Evolutionary conservation across 1,284 basidiomycete species (phyloP), one percentile per base, ranked within the genome.

Genomic region (Retiboletus flavoniger): DNA sequence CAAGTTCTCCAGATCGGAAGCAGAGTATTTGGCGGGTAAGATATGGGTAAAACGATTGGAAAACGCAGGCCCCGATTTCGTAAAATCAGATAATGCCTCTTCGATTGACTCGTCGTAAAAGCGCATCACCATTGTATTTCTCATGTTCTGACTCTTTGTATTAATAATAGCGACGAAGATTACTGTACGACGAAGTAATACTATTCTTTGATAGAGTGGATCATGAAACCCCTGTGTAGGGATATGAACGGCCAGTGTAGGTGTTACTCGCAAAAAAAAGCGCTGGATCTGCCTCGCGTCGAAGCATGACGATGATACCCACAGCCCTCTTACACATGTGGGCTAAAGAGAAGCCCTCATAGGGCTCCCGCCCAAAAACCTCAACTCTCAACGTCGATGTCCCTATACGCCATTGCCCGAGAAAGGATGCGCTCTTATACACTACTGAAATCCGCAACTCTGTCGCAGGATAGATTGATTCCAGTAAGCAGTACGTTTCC

Each of bases 21-120:
- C 63, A 14, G 42, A 14, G 24, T 54, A 64, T 29, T 44, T 69
- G 36, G 67, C 65, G 0, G 6, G 17, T 10, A 68, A 55, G 46
- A 66, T 66, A 56, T 67, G 63, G 66, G 54, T 36, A 21, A 56
- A 50, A 49, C 53, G 66, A 32, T 35, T 47, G 50, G 65, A 69
- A 35, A 51, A 45, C 28, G 34, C 34, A 1, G 63, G 61, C 2
- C 63, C 66, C 0, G 55, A 66, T 21, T 66, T 66, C 21, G 58
- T 67, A 28, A 69, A 66, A 50, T 52, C 53, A 13, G 58, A 67
- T 29, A 54, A 66, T 13, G 7, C 21, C 26, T 64, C 59, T 41
- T 63, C 61, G 17, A 38, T 65, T 5, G 47, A 35, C 7, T 66
- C 66, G 1, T 35, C 43, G 29, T 63, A 28, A 52, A 19, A 24